phyloP scores from a whole-genome alignment of 2,329 filamentous ascomycete genomes.

The Monosporascus sp. region DNA sequence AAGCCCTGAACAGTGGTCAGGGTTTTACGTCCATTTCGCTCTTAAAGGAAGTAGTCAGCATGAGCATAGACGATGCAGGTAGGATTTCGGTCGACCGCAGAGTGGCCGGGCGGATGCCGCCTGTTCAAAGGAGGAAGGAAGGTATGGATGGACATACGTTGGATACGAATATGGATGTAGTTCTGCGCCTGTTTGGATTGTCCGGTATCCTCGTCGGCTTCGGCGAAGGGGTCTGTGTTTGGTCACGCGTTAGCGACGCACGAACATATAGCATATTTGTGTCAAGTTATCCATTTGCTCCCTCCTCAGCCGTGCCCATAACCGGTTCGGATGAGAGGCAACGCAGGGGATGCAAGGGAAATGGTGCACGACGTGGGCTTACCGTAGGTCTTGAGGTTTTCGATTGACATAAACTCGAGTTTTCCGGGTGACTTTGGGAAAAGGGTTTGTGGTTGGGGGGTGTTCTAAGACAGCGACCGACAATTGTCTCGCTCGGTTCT shows the following conservation, averaged over 20 bases:
- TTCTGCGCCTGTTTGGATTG: conserved; percentile 93
- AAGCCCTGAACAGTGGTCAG: conserved; percentile 99
- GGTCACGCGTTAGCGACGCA: conserved; percentile 18
- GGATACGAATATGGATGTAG: conserved; percentile 99
- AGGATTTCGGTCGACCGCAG: neutral
- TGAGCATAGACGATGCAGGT: neutral
- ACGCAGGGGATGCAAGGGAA: neutral
- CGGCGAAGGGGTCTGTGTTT: conserved; percentile 94
- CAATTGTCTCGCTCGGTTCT: conserved; percentile 43
- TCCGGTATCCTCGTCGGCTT: conserved; percentile 99
- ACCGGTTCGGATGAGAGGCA: neutral
- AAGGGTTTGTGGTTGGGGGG: conserved; percentile 38
- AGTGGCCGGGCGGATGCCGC: neutral
- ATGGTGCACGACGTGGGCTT: conserved; percentile 34
- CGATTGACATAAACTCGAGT: conserved; percentile 96
- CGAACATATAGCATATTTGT: too few species aligned
- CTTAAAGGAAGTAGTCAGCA: conserved; percentile 50
- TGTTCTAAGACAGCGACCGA: conserved; percentile 44
- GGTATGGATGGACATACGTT: conserved; percentile 62
- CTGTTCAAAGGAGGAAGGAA: conserved; percentile 1
- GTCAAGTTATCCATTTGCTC: too few species aligned
- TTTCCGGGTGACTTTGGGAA: conserved; percentile 56
- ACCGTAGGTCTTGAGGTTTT: conserved; percentile 97
- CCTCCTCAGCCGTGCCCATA: too few species aligned
- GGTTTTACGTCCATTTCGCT: conserved; percentile 99